These are phyloP conservation scores for Lipomyces oligophaga DNA, from an alignment of 805 yeast genomes.

Conservation along the genomic window DNA sequence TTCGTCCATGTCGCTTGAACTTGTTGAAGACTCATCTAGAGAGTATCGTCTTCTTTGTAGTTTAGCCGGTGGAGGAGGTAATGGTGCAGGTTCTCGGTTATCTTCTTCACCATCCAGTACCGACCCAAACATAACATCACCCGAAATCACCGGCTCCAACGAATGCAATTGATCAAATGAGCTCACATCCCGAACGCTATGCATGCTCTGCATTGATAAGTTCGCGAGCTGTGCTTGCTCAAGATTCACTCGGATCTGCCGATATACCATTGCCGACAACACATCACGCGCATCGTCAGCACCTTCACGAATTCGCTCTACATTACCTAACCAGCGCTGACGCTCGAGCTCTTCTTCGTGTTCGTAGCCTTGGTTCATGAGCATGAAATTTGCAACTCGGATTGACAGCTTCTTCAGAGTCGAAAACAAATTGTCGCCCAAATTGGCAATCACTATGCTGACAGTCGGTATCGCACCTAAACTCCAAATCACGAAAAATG, in stretches of 20 bases:
- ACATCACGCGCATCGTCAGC: not conserved
- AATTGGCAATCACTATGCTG: constrained; percentile 71
- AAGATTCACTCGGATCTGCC: constrained; percentile 6
- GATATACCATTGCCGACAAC: constrained; percentile 1
- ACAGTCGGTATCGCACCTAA: constrained; percentile 78
- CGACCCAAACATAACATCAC: not conserved
- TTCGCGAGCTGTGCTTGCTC: not conserved
- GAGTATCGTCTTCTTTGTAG: not conserved
- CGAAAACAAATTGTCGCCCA: constrained; percentile 53
- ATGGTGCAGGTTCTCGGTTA: not conserved
- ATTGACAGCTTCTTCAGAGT: constrained; percentile 10
- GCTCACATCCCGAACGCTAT: too few relatives aligned
- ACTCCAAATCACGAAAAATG: constrained; percentile 77
- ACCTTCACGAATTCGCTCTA: not conserved
- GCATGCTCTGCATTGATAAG: too few relatives aligned
- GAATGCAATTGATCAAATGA: too few relatives aligned
- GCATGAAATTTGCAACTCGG: constrained; percentile 5
- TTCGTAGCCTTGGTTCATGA: constrained; percentile 1
- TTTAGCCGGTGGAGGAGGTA: not conserved
- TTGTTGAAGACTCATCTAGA: too few relatives aligned
- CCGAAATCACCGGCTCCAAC: too few relatives aligned
- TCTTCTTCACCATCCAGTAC: not conserved
- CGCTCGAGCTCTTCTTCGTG: not conserved
- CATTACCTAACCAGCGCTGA: not conserved
- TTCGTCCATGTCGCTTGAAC: not conserved